Conservation (phyloP, 1,284 basidiomycete species). For the Jaminaea rosea region DNA sequence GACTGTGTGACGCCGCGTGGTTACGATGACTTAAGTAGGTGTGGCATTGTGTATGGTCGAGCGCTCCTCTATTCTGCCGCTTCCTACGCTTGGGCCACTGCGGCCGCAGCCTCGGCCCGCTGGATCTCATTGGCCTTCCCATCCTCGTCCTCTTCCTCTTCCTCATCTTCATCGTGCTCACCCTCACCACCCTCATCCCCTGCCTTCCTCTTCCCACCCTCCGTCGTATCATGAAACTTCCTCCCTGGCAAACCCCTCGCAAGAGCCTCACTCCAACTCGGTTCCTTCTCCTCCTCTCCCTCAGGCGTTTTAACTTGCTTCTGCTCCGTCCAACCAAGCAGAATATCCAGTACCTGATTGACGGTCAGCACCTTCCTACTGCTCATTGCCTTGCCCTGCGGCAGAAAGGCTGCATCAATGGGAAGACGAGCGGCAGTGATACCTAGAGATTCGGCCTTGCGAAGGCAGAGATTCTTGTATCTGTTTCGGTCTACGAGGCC, state of each 20-base stretch:
- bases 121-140: not conserved
- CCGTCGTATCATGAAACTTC: slow-evolving; percentile 56
- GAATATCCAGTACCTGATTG: slow-evolving; percentile 87
- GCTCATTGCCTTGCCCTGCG: slow-evolving; percentile 51
- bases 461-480: slow-evolving; percentile 80
- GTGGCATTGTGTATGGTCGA: too few species aligned
- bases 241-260: slow-evolving; percentile 77
- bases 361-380: slow-evolving; percentile 94
- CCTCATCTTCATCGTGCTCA: slow-evolving; percentile 44
- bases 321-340: slow-evolving; percentile 65
- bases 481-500: slow-evolving; percentile 94
- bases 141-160: not conserved
- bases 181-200: not conserved
- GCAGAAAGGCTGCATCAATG: slow-evolving; percentile 51
- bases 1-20: not conserved
- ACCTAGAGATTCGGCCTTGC: slow-evolving; percentile 68
- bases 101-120: not conserved
- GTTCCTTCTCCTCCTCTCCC: not conserved
- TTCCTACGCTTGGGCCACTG: not conserved
- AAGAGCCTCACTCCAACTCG: slow-evolving; percentile 50
- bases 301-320: not conserved
- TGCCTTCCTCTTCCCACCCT: not conserved
- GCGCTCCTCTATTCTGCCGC: too few species aligned
- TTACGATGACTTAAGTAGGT: not conserved
- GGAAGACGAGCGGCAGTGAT: slow-evolving; percentile 82